phyloP scores from a whole-genome alignment of 2,329 filamentous ascomycete species.

The Phyllachora maydis region DNA sequence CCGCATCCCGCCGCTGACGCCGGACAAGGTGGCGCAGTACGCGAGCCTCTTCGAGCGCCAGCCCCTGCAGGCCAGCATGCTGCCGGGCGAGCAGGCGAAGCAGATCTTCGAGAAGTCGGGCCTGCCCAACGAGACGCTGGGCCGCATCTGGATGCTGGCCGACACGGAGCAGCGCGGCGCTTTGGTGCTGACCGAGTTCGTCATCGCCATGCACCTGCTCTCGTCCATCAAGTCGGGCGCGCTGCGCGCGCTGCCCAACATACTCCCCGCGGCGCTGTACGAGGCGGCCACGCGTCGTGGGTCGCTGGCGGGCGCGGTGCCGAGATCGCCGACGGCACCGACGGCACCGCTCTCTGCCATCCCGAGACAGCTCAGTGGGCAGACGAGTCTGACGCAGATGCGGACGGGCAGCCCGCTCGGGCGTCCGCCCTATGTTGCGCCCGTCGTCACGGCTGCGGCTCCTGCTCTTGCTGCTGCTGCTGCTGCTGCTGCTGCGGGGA shows the following conservation, averaged over 20 bases:
- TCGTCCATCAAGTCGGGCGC: conserved; percentile 76
- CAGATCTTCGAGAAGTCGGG: conserved; percentile 88
- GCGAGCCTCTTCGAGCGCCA: conserved; percentile 80
- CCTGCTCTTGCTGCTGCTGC: too few relatives aligned
- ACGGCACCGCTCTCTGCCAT: conserved; percentile 42
- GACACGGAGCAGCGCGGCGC: conserved; percentile 86
- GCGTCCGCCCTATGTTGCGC: conserved; percentile 23
- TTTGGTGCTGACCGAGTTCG: conserved; percentile 75
- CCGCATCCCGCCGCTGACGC: conserved; percentile 70
- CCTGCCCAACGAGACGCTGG: conserved; percentile 72
- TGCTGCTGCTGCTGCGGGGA: conserved; percentile 10
- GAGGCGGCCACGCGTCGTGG: conserved; percentile 65
- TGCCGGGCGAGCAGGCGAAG: conserved; percentile 75
- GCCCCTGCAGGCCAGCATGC: conserved; percentile 50
- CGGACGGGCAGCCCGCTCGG: conserved; percentile 38
- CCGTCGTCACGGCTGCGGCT: too few relatives aligned
- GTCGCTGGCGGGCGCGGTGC: conserved; percentile 20
- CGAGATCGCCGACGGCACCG: conserved; percentile 22
- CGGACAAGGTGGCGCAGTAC: conserved; percentile 83
- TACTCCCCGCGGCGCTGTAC: conserved; percentile 68
- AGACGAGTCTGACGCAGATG: conserved; percentile 32
- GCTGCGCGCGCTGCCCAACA: conserved; percentile 58
- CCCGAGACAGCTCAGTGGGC: conserved; percentile 64
- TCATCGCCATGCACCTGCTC: conserved; percentile 94
- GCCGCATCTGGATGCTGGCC: conserved; percentile 89